Evolutionary conservation across 805 yeast genomes (phyloP), one percentile per base, ranked within the genome.

Genomic region (Wickerhamiella siamensis): DNA sequence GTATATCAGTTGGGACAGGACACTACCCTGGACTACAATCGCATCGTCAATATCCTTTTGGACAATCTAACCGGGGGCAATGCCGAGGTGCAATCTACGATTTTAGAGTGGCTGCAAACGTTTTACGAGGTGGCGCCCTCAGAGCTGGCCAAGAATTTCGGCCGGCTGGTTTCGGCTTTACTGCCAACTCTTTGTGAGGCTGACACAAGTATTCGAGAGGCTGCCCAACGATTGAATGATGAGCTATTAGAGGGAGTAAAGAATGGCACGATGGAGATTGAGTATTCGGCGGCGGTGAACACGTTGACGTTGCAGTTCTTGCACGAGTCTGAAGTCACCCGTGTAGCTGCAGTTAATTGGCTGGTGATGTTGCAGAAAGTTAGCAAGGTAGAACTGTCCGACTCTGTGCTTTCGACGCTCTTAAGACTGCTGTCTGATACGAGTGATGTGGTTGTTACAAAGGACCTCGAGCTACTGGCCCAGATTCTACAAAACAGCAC

Each of bases 261-360:
- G 1, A 54, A 49, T 18, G 48, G 51, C 15, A 46, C 42, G 15
- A 43, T 46, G 20, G 42, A 56, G 38, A 51, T 72, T 12, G 75
- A 74, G 51, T 71, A 74, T 46, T 63, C 75, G 0, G 63, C 79
- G 5, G 76, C 84, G 1, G 75, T 86, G 33, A 76, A 77, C 44
- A 77, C 79, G 4, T 66, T 88, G 43, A 77, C 83, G 3, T 57
- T 75, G 33, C 94, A 86, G 55, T 76, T 81, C 46, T 61, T 75
- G 44, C 77, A 74, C 48, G 83, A 80, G 41, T 78, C 82, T 50
- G 94, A 84, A 46, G 75, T 77, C 22, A 81, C 95, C 0, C 70
- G 91, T 44, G 69, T 84, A 27, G 83, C 93, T 0, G 78, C 91
- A 19, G 63, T 91, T 29, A 94, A 87, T 48, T 91, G 98, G 98